Percentiles rank a stretch among this genome's conserved stretches.
These are phyloP conservation scores for Tulasnella sp. DNA, from an alignment of 768 basidiomycete species.

Conservation along the genomic window DNA sequence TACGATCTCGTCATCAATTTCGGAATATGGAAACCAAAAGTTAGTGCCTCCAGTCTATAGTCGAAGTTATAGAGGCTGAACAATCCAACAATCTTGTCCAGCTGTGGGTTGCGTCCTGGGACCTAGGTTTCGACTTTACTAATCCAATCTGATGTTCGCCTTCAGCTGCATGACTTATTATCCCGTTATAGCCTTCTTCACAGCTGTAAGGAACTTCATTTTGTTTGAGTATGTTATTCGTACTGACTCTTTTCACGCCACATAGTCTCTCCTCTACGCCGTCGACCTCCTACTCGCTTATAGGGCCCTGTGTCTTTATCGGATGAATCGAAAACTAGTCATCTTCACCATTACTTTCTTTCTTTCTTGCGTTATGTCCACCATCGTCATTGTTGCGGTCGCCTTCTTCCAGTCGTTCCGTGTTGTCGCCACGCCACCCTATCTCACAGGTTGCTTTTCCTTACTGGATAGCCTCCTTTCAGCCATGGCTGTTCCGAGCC, in stretches of 20 bases:
- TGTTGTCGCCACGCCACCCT: conserved; percentile 2
- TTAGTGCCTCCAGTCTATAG: background rate
- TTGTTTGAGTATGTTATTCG: background rate
- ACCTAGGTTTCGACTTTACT: too few species aligned
- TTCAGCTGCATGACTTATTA: conserved; percentile 5
- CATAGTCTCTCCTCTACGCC: conserved; percentile 2
- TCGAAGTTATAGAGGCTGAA: background rate
- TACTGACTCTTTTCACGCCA: background rate
- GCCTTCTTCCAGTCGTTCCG: conserved; percentile 1
- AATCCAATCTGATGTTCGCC: background rate
- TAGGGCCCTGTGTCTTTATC: conserved; percentile 5
- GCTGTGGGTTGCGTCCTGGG: background rate
- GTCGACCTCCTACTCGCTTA: conserved; percentile 8
- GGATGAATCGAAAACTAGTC: conserved; percentile 3
- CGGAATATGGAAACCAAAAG: conserved; percentile 1
- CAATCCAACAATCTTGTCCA: background rate
- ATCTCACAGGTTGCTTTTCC: conserved; percentile 8
- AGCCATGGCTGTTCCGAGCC: background rate
- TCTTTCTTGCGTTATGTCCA: background rate
- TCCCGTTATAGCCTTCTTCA: background rate
- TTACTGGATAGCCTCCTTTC: background rate
- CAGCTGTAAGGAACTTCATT: background rate
- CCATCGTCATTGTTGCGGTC: background rate
- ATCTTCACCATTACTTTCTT: conserved; percentile 1
- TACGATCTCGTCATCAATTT: conserved; percentile 10